These are phyloP conservation scores for Pseudonitzschia multiseries DNA, from an alignment of 108 stramenopile species.

Conservation along the genomic window DNA sequence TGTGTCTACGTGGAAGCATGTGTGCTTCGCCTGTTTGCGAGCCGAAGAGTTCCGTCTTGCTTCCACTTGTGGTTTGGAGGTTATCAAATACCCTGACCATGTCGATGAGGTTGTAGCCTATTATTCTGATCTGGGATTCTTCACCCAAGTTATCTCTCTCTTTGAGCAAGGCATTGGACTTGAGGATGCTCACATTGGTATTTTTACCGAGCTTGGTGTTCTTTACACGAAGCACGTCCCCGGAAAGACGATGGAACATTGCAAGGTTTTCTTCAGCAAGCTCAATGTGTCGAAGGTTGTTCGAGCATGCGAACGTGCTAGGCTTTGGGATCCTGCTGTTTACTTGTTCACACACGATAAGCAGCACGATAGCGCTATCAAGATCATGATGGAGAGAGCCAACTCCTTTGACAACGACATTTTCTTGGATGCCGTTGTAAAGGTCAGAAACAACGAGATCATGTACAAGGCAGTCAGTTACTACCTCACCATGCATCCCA, in stretches of 20 bases:
- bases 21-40: conserved; percentile 94
- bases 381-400: conserved; percentile 98
- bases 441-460: conserved; percentile 97
- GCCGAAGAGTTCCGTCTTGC: conserved; percentile 98
- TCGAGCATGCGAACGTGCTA: conserved; percentile 97
- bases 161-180: conserved; percentile 98
- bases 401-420: conserved; percentile 93
- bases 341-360: conserved; percentile 98
- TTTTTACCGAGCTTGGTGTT: conserved; percentile 99
- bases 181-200: conserved; percentile 98
- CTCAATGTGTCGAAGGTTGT: conserved; percentile 98
- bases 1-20: conserved; percentile 99
- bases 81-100: conserved; percentile 99
- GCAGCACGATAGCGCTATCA: conserved; percentile 96
- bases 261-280: conserved; percentile 98
- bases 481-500: conserved; percentile 91
- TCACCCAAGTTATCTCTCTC: conserved; percentile 93
- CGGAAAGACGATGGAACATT: conserved; percentile 98
- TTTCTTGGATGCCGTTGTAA: conserved; percentile 94
- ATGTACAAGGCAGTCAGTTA: conserved; percentile 98
- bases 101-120: conserved; percentile 97
- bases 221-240: conserved; percentile 99
- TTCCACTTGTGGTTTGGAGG: conserved; percentile 94
- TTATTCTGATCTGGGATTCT: conserved; percentile 97
- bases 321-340: conserved; percentile 94